A percentile compares a stretch with the other conserved stretches of the same genome.
These are phyloP conservation scores for Rhizophagus sp. DNA, from an alignment of 192 early-diverging fungal genomes.

Conservation along the genomic window DNA sequence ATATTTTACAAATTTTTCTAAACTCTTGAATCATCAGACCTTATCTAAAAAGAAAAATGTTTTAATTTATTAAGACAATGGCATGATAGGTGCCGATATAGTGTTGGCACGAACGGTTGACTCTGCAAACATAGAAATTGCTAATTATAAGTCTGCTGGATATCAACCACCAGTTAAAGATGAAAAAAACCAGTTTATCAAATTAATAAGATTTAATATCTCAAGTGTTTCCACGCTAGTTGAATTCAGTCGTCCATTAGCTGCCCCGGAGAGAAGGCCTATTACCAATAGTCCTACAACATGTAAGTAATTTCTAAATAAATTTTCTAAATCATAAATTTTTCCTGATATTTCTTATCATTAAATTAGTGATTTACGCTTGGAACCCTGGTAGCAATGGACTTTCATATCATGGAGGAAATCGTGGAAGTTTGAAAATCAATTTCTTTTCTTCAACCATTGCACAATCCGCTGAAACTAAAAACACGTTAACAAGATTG, in stretches of 20 bases:
- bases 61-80: background rate
- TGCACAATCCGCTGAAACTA: background rate
- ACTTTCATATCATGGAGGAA: background rate
- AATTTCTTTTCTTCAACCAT: constrained; percentile 12
- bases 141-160: constrained; percentile 17
- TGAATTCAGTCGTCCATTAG: background rate
- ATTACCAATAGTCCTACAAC: background rate
- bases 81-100: constrained; percentile 16
- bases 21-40: too few relatives aligned
- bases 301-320: background rate
- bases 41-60: too few relatives aligned
- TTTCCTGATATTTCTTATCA: background rate
- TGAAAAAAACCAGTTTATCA: background rate
- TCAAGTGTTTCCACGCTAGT: background rate
- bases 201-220: background rate
- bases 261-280: background rate
- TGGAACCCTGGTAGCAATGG: background rate
- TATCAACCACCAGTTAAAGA: background rate
- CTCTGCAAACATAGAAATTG: background rate
- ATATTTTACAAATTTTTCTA: too few relatives aligned
- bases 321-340: background rate
- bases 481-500: constrained; percentile 1
- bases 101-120: background rate
- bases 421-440: background rate
- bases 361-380: constrained; percentile 12